Conservation (phyloP, 2,329 filamentous ascomycete genomes). For the Thelonectria rubi region DNA sequence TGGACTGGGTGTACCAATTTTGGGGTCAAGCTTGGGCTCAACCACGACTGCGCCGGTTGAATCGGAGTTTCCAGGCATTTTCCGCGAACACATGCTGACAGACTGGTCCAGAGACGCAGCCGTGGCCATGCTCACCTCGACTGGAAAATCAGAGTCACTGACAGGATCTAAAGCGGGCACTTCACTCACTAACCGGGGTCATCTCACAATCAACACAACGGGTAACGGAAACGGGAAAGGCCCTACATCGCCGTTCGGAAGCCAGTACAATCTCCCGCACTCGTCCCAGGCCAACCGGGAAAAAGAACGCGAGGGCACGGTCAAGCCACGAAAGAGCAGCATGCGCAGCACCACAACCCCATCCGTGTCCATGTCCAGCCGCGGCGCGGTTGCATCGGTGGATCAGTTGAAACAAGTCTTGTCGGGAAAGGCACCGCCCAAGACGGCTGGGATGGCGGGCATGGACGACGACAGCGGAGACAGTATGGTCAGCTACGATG, state of each 20-base stretch:
- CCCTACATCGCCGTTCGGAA: constrained; percentile 58
- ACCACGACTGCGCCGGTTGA: constrained; percentile 52
- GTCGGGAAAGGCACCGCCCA: constrained; percentile 57
- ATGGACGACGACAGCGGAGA: constrained; percentile 67
- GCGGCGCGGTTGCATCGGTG: constrained; percentile 65
- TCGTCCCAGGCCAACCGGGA: constrained; percentile 53
- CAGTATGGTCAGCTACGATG: constrained; percentile 76
- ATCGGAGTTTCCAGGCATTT: constrained; percentile 69
- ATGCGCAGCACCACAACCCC: constrained; percentile 61
- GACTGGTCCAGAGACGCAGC: constrained; percentile 84
- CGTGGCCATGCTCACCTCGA: constrained; percentile 72
- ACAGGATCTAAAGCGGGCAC: constrained; percentile 77
- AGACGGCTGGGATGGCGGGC: constrained; percentile 49
- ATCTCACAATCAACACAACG: constrained; percentile 64
- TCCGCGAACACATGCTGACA: constrained; percentile 79
- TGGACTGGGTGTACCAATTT: constrained; percentile 68
- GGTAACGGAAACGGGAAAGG: constrained; percentile 48
- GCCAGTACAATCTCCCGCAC: constrained; percentile 59
- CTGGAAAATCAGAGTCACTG: constrained; percentile 76
- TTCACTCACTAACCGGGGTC: constrained; percentile 60
- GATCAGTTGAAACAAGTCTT: constrained; percentile 71
- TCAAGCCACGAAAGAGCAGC: constrained; percentile 63
- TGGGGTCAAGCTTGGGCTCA: constrained; percentile 58
- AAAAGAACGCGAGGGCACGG: constrained; percentile 45
- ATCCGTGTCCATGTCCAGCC: constrained; percentile 53